Evolutionary conservation across 2,329 filamentous ascomycete genomes (phyloP).

Genomic region (Aspergillus pseudoterreus): DNA sequence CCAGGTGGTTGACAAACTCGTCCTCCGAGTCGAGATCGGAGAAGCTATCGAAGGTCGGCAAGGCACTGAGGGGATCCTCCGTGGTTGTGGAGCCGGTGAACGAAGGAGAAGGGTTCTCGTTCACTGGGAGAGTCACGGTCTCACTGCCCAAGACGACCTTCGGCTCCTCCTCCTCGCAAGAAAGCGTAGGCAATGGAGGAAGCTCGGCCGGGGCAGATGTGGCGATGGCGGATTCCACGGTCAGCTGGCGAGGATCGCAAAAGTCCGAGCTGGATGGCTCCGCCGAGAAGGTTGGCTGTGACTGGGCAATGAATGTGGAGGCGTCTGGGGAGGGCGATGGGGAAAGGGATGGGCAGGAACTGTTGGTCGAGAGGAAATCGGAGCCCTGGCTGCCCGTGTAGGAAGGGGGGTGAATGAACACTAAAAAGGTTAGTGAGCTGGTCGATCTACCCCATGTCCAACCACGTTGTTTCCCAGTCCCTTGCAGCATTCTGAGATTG

Average conservation of each 20-base stretch:
- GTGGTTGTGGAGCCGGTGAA: slow-evolving; percentile 41
- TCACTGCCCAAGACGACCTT: slow-evolving; percentile 34
- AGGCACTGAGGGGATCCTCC: slow-evolving; percentile 53
- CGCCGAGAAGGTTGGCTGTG: slow-evolving; percentile 61
- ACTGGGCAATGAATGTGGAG: slow-evolving; percentile 68
- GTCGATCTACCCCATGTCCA: slow-evolving; percentile 10
- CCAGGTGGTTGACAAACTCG: slow-evolving; percentile 72
- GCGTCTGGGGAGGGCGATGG: slow-evolving; percentile 81
- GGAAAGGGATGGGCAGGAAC: slow-evolving; percentile 74
- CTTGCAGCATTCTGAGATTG: neutral
- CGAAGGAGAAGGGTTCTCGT: slow-evolving; percentile 34
- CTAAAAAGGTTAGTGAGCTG: slow-evolving; percentile 39
- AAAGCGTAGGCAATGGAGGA: slow-evolving; percentile 53
- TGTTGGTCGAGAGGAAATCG: slow-evolving; percentile 68
- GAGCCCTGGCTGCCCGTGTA: slow-evolving; percentile 59
- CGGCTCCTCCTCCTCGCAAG: slow-evolving; percentile 41
- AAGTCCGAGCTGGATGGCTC: slow-evolving; percentile 72
- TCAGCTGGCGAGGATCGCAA: slow-evolving; percentile 87
- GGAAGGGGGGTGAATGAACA: slow-evolving; percentile 65
- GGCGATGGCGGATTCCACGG: slow-evolving; percentile 57
- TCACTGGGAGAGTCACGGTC: slow-evolving; percentile 34
- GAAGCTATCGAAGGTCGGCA: slow-evolving; percentile 77
- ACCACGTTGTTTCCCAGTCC: neutral
- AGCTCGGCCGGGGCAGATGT: slow-evolving; percentile 55
- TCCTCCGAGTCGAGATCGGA: slow-evolving; percentile 90